Conservation (phyloP, 768 basidiomycete genomes). For the Macrolepiota dolichaula region DNA sequence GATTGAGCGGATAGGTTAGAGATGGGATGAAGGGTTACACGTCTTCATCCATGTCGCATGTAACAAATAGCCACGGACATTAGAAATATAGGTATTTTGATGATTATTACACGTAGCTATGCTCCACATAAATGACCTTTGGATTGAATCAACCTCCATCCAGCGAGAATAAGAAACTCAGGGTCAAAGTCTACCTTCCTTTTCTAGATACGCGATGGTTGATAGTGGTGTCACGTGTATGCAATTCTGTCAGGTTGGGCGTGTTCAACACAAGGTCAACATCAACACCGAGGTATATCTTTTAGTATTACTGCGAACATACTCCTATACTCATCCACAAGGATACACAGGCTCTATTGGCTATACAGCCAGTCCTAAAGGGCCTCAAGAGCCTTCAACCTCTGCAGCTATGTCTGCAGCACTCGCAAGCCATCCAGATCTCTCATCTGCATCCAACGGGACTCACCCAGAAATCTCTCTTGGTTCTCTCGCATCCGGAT, state of each 20-base stretch:
- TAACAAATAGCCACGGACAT: neutral
- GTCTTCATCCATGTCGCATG: neutral
- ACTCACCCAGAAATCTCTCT: constrained; percentile 61
- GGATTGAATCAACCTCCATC: neutral
- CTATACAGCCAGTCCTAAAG: neutral
- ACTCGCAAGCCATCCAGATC: constrained; percentile 1
- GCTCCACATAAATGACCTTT: neutral
- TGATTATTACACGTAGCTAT: neutral
- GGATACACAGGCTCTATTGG: neutral
- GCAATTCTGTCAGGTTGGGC: neutral
- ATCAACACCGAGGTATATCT: neutral
- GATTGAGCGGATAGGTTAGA: constrained; percentile 5
- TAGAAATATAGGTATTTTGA: neutral
- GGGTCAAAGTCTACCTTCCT: neutral
- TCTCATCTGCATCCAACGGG: neutral
- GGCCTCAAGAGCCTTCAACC: neutral
- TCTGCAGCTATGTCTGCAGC: constrained; percentile 6
- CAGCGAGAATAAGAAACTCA: no score
- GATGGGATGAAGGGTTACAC: neutral
- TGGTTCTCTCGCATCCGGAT: constrained; percentile 49
- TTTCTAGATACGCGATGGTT: neutral
- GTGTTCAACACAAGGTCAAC: neutral
- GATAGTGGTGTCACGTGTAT: neutral
- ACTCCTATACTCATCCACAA: neutral
- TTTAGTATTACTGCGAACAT: neutral